Evolutionary conservation across 2,329 filamentous ascomycete genomes (phyloP).

Genomic region (Neoscytalidium dimidiatum): DNA sequence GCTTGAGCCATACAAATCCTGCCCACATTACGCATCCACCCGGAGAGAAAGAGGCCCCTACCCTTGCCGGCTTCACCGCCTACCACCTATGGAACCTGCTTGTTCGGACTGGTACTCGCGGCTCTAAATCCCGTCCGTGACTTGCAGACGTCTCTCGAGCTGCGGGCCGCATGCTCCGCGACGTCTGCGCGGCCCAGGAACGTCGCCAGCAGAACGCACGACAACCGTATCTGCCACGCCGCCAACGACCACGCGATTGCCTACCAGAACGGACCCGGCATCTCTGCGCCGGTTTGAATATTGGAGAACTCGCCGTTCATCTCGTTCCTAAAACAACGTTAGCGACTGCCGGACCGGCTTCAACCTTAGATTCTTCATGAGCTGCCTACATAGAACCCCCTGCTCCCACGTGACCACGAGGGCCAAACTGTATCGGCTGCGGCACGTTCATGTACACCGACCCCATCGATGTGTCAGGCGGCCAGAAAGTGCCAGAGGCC

Average conservation of each 20-base stretch:
- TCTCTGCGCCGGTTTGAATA: background rate
- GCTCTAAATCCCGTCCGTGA: too few relatives aligned
- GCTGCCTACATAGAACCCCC: background rate
- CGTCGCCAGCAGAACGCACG: background rate
- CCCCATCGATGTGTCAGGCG: background rate
- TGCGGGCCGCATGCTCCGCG: too few relatives aligned
- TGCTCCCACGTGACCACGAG: background rate
- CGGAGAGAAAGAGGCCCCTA: too few relatives aligned
- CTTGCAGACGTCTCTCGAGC: too few relatives aligned
- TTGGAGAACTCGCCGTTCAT: background rate
- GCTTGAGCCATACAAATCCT: too few relatives aligned
- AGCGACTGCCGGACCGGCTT: background rate
- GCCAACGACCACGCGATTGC: background rate
- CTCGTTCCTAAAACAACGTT: background rate
- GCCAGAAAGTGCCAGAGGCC: background rate
- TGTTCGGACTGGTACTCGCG: too few relatives aligned
- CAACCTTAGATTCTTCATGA: background rate
- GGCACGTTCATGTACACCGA: background rate
- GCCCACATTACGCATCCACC: too few relatives aligned
- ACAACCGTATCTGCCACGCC: background rate
- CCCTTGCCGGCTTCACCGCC: too few relatives aligned
- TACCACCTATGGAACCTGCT: too few relatives aligned
- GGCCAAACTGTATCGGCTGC: background rate
- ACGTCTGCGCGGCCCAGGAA: background rate
- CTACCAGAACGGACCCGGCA: background rate